Evolutionary conservation across 2,329 filamentous ascomycete species (phyloP), one percentile per base, ranked within the genome.

Genomic region (Lecanosticta acicola): DNA sequence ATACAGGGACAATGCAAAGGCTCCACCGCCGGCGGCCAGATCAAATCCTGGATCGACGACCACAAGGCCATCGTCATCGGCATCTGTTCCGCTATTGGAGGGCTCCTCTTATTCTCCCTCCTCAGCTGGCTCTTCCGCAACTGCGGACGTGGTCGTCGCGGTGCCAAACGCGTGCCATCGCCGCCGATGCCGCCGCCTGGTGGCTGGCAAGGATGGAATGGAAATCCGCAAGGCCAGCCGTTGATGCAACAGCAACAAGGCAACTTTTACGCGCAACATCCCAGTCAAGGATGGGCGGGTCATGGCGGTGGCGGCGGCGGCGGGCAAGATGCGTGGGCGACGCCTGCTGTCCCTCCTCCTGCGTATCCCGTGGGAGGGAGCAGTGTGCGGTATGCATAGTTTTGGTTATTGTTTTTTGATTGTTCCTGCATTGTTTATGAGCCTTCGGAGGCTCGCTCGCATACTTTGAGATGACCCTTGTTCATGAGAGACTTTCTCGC

Each of bases 11-110:
- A 75, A 56, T 98, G 93, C 68, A 67, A 77, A 58, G 90, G 87
- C 50, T 73, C 80, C 29, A 83, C 79, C 20, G 76, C 86, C 1
- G 75, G 75, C 57, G 83, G 81, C 51, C 82, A 89, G 68, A 82
- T 94, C 52, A 73, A 71, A 43, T 76, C 76, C 49, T 96, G 88
- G 85, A 82, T 97, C 65, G 70, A 78, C 19, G 69, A 82, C 54
- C 83, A 97, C 71, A 85, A 85, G 67, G 71, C 78, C 42, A 79
- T 97, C 51, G 84, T 94, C 54, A 95, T 97, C 53, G 89, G 86
- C 18, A 72, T 97, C 9, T 79, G 78, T 3, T 72, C 74, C 38
- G 84, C 81, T 9, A 72, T 94, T 13, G 91, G 88, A 39, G 80
- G 77, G 4, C 71, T 96, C 4, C 59, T 94, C 4, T 61, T 94